Evolutionary conservation across 148 eudicot species (phyloP).

Genomic region (Arbutus unedo): DNA sequence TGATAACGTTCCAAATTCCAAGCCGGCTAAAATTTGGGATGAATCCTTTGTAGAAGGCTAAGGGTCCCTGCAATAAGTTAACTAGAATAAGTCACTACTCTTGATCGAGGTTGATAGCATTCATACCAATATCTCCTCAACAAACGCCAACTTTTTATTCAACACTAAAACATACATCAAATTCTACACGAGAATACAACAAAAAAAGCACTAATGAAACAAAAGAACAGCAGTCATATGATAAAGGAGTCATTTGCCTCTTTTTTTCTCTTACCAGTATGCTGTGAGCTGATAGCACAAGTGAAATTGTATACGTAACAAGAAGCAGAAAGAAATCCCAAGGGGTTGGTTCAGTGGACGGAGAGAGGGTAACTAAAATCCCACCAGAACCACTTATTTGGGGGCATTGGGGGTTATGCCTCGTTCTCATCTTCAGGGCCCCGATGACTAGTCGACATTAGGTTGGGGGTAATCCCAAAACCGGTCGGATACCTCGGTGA

Average conservation of each 20-base stretch:
- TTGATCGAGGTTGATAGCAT: not conserved
- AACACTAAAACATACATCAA: not conserved
- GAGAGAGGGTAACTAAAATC: too few relatives aligned
- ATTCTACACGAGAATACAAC: not conserved
- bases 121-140: not conserved
- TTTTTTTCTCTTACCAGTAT: conserved; percentile 8
- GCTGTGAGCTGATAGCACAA: not conserved
- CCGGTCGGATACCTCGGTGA: too few relatives aligned
- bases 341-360: too few relatives aligned
- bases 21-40: conserved; percentile 76
- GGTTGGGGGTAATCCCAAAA: too few relatives aligned
- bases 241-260: not conserved
- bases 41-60: conserved; percentile 89
- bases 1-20: conserved; percentile 80
- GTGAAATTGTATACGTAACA: not conserved
- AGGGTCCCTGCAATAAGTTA: conserved; percentile 57
- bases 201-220: not conserved
- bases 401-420: too few relatives aligned
- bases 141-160: not conserved
- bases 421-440: too few relatives aligned
- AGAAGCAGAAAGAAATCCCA: not conserved
- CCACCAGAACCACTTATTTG: too few relatives aligned
- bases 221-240: not conserved
- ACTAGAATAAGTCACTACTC: not conserved
- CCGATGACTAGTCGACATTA: too few relatives aligned